Evolutionary conservation across 371 early-diverging fungal species (phyloP).

Genomic region (Encephalitozoon hellem): DNA sequence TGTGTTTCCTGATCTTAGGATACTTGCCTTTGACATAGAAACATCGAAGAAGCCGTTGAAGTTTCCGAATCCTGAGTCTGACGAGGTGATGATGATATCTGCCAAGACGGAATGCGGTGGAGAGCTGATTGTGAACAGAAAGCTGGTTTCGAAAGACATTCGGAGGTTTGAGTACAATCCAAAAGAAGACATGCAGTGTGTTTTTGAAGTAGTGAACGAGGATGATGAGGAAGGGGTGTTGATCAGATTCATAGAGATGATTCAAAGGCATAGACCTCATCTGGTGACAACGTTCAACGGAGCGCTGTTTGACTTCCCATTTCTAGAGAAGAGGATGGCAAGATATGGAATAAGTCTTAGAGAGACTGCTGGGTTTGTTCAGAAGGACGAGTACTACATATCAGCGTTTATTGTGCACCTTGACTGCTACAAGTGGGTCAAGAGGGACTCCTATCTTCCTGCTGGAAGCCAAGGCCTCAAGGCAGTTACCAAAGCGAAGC

Average conservation of each 20-base stretch:
- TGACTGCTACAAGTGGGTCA: slow-evolving; percentile 97
- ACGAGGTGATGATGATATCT: slow-evolving; percentile 98
- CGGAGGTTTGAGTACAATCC: slow-evolving; percentile 93
- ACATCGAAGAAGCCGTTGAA: slow-evolving; percentile 92
- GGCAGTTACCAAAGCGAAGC: slow-evolving; percentile 84
- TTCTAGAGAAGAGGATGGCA: slow-evolving; percentile 70
- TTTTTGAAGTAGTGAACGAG: slow-evolving; percentile 92
- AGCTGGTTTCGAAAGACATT: slow-evolving; percentile 86
- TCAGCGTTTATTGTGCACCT: slow-evolving; percentile 74
- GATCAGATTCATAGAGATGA: slow-evolving; percentile 78
- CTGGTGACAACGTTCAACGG: slow-evolving; percentile 96
- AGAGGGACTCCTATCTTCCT: slow-evolving; percentile 93
- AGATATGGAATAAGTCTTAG: slow-evolving; percentile 31
- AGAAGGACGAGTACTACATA: slow-evolving; percentile 63
- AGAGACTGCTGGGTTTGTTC: slow-evolving; percentile 74
- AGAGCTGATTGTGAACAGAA: slow-evolving; percentile 87
- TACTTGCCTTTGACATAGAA: slow-evolving; percentile 96
- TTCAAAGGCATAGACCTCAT: slow-evolving; percentile 74
- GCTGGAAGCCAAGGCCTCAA: slow-evolving; percentile 88
- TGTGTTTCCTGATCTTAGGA: slow-evolving; percentile 70
- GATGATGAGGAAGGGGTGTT: slow-evolving; percentile 72
- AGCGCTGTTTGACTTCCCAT: slow-evolving; percentile 98
- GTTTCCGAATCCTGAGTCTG: slow-evolving; percentile 83
- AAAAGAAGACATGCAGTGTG: slow-evolving; percentile 77
- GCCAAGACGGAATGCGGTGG: slow-evolving; percentile 65